Percentiles rank a stretch among this genome's conserved stretches.
These are phyloP conservation scores for Candida sojae DNA, from an alignment of 1,139 yeast species.

Conservation along the genomic window DNA sequence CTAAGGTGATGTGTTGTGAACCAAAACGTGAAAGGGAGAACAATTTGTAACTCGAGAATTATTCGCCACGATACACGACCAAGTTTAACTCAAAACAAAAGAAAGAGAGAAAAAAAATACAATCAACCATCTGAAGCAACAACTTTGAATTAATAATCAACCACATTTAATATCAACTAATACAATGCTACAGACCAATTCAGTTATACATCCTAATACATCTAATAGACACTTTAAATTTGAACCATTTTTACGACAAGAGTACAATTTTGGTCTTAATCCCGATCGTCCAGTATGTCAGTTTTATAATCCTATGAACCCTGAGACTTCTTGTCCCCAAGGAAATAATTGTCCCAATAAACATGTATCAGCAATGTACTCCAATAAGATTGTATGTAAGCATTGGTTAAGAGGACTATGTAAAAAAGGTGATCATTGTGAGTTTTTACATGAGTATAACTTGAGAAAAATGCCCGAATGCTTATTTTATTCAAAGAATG, in stretches of 20 bases:
- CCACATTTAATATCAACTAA: background rate
- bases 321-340: slow-evolving; percentile 74
- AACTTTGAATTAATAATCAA: background rate
- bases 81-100: too few species aligned
- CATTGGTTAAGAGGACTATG: slow-evolving; percentile 98
- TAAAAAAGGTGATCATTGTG: slow-evolving; percentile 96
- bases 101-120: background rate
- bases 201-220: slow-evolving; percentile 47
- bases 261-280: slow-evolving; percentile 79
- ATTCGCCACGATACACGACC: too few species aligned
- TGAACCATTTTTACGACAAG: slow-evolving; percentile 79
- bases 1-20: too few species aligned
- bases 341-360: slow-evolving; percentile 86
- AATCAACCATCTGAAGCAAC: background rate
- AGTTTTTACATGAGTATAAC: slow-evolving; percentile 93
- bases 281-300: slow-evolving; percentile 92
- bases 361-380: slow-evolving; percentile 80
- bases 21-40: too few species aligned
- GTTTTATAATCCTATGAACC: slow-evolving; percentile 58
- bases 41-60: too few species aligned
- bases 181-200: slow-evolving; percentile 22
- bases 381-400: slow-evolving; percentile 87
- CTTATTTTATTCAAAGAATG: slow-evolving; percentile 81
- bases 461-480: slow-evolving; percentile 97
- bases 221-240: slow-evolving; percentile 62